These are phyloP conservation scores for Xylaria acuta DNA, from an alignment of 495 filamentous ascomycete genomes.

Conservation along the genomic window DNA sequence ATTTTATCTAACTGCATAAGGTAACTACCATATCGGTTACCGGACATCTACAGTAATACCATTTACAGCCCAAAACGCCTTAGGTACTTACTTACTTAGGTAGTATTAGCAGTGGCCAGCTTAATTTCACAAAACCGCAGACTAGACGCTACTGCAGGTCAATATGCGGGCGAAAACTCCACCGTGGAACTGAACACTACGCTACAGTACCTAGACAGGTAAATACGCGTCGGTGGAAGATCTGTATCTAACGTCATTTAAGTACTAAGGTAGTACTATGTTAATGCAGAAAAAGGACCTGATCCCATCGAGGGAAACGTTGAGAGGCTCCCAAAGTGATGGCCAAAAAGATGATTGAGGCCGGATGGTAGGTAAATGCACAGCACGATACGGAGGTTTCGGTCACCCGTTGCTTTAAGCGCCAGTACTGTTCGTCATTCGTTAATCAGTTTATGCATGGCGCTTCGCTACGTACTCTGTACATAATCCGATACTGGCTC, in stretches of 20 bases:
- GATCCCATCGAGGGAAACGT: background rate
- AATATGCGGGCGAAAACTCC: background rate
- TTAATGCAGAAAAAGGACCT: background rate
- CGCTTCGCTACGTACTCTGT: background rate
- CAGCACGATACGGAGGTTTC: background rate
- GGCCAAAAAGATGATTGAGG: background rate
- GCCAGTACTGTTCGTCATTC: conserved; percentile 2
- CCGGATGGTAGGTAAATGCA: background rate
- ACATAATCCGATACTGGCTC: background rate
- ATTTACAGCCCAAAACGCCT: too few species aligned
- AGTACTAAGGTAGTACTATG: background rate
- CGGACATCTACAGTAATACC: background rate
- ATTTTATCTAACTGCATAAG: background rate
- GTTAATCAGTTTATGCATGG: background rate
- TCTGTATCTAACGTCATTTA: background rate
- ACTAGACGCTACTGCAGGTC: background rate
- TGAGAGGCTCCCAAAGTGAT: background rate
- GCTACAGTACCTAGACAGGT: background rate
- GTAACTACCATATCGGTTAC: background rate
- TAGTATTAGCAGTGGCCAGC: background rate
- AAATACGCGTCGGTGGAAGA: background rate
- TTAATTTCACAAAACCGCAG: background rate
- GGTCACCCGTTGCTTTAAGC: background rate
- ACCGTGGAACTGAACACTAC: background rate
- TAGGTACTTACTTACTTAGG: background rate